Conservation (phyloP, 2,329 filamentous ascomycete species). For the Acrocalymma vagum region DNA sequence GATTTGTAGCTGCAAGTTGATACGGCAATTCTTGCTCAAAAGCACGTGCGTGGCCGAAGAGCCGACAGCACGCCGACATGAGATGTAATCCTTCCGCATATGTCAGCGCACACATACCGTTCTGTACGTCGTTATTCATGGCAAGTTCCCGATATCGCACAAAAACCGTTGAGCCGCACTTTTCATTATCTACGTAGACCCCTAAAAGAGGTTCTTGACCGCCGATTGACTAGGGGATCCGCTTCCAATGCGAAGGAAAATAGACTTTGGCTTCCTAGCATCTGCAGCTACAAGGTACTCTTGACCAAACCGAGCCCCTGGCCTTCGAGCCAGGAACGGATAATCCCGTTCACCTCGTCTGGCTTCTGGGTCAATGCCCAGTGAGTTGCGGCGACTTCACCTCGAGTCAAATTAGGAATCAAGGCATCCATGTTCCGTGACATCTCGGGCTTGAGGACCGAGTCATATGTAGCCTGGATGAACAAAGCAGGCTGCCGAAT, state of each 20-base stretch:
- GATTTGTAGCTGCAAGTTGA: too few species aligned
- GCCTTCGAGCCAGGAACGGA: conserved; percentile 72
- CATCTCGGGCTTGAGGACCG: conserved; percentile 76
- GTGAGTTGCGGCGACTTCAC: conserved; percentile 75
- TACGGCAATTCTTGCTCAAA: too few species aligned
- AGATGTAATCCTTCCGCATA: conserved; percentile 3
- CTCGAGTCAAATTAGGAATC: conserved; percentile 71
- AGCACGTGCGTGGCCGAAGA: conserved; percentile 14
- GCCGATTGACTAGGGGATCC: too few species aligned
- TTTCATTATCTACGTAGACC: too few species aligned
- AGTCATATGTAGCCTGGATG: conserved; percentile 75
- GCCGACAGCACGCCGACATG: conserved; percentile 12
- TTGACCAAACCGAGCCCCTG: conserved; percentile 57
- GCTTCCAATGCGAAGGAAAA: too few species aligned
- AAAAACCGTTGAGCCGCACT: too few species aligned
- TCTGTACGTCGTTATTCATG: conserved; percentile 1
- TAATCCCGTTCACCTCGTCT: conserved; percentile 72
- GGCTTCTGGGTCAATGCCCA: conserved; percentile 84
- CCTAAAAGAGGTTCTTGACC: conserved; percentile 4
- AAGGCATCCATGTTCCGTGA: conserved; percentile 73
- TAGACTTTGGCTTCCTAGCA: too few species aligned
- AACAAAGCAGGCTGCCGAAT: conserved; percentile 70
- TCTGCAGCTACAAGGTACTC: conserved; percentile 59
- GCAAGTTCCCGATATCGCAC: conserved; percentile 29
- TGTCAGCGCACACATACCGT: conserved; percentile 6